phyloP scores from a whole-genome alignment of 192 early-diverging fungal genomes.

The Coemansia sp. region DNA sequence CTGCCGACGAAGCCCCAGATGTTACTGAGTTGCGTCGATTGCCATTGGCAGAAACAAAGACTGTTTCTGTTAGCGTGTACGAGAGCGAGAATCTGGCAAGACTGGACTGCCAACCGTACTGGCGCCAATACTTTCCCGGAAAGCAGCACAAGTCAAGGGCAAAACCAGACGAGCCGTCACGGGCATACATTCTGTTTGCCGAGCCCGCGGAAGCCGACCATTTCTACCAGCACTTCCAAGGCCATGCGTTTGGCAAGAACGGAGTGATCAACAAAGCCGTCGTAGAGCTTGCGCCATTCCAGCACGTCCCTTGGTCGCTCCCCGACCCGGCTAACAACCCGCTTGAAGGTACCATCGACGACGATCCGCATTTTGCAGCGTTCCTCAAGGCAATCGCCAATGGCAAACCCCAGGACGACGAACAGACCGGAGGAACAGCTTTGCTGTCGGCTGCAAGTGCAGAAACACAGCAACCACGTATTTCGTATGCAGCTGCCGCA shows the following conservation, averaged over 20 bases:
- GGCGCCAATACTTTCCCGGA: constrained; percentile 39
- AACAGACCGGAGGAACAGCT: not conserved
- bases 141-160: constrained; percentile 38
- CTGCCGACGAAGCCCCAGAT: not conserved
- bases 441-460: not conserved
- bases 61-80: constrained; percentile 14
- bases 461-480: constrained; percentile 4
- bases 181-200: constrained; percentile 49
- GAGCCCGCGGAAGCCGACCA: constrained; percentile 29
- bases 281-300: constrained; percentile 42
- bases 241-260: constrained; percentile 45
- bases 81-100: constrained; percentile 25
- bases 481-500: constrained; percentile 39
- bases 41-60: constrained; percentile 18
- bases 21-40: not conserved
- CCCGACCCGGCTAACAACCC: constrained; percentile 5
- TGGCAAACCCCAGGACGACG: not conserved
- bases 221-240: constrained; percentile 43
- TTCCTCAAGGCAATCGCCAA: constrained; percentile 19
- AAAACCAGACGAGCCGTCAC: constrained; percentile 33
- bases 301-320: constrained; percentile 16
- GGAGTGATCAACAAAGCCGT: constrained; percentile 16
- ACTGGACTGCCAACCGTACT: constrained; percentile 43
- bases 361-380: constrained; percentile 33
- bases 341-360: constrained; percentile 34